These are phyloP conservation scores for Vitis hybrid DNA, from an alignment of 177 flowering plant species.

Conservation along the genomic window DNA sequence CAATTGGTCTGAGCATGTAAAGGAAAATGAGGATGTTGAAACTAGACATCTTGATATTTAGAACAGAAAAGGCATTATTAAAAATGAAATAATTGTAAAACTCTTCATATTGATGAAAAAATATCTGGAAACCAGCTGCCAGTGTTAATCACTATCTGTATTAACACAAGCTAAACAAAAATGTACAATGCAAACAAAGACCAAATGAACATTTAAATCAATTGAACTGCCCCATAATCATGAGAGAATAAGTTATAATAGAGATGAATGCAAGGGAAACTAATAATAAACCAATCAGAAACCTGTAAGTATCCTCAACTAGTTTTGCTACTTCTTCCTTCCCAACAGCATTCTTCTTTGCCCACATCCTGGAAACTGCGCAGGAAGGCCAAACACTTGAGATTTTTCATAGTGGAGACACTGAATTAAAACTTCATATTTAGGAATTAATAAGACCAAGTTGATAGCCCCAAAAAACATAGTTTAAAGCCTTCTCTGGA, in stretches of 20 bases:
- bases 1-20: not conserved
- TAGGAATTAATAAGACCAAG: not conserved
- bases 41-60: no score
- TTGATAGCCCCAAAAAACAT: no score
- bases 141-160: no score
- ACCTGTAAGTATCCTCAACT: slow-evolving; percentile 93
- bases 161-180: not conserved
- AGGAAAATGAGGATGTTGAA: not conserved
- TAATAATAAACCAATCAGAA: not conserved
- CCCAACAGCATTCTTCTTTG: slow-evolving; percentile 54
- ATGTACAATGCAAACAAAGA: not conserved
- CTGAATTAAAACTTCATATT: not conserved
- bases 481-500: no score
- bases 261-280: not conserved
- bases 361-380: slow-evolving; percentile 65
- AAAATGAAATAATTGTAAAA: no score
- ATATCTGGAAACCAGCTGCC: no score
- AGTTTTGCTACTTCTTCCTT: slow-evolving; percentile 74
- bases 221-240: not conserved
- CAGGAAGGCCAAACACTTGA: not conserved
- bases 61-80: no score
- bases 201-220: not conserved
- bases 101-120: no score
- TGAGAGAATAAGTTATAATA: no score
- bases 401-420: not conserved